These are phyloP conservation scores for Aphanomyces cochlioides DNA, from an alignment of 352 stramenopile species.

Conservation along the genomic window DNA sequence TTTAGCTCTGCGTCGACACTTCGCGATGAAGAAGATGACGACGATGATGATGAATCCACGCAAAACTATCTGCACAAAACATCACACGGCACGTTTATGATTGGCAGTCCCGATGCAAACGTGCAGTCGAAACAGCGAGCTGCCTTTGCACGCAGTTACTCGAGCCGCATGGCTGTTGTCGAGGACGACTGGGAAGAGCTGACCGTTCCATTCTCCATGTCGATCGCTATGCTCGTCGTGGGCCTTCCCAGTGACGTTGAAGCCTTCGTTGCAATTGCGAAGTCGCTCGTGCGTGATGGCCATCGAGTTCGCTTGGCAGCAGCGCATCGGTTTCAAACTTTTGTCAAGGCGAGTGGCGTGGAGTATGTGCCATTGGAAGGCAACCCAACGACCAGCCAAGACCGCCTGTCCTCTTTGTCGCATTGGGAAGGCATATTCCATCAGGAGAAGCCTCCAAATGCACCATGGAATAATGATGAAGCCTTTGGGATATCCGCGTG, in stretches of 20 bases:
- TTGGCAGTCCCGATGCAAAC: neutral
- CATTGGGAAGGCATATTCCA: neutral
- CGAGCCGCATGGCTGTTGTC: neutral
- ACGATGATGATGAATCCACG: neutral
- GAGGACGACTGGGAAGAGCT: neutral
- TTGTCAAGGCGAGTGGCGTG: constrained; percentile 52
- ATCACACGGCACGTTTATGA: neutral
- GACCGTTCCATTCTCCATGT: constrained; percentile 46
- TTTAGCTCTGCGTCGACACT: no score
- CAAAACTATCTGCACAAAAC: neutral
- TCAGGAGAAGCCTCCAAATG: neutral
- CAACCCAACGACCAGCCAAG: constrained; percentile 40
- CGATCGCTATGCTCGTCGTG: constrained; percentile 61
- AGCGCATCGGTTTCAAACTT: constrained; percentile 64
- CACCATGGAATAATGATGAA: neutral
- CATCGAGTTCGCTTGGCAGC: constrained; percentile 89
- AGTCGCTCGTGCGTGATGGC: constrained; percentile 66
- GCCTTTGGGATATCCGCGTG: constrained; percentile 17
- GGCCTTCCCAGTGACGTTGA: constrained; percentile 70
- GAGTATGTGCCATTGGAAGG: constrained; percentile 69
- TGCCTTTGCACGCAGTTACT: neutral
- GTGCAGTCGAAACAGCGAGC: neutral
- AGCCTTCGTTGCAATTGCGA: constrained; percentile 72
- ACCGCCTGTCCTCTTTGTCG: constrained; percentile 38
- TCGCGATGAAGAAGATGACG: neutral